Conservation (phyloP, 495 filamentous ascomycete species). For the Bacidia rubella region DNA sequence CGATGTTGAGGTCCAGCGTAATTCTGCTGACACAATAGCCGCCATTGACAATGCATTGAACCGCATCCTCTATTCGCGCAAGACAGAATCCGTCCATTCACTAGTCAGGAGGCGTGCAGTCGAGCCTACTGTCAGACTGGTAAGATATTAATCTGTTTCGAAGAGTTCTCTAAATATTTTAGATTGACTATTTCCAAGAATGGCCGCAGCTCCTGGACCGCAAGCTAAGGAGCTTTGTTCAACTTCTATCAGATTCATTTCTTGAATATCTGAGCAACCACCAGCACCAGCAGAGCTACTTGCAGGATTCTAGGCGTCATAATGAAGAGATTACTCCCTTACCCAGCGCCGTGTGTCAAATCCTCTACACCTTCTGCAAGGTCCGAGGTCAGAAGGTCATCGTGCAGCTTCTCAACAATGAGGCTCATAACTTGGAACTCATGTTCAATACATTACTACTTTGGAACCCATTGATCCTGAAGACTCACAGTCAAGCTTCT, state of each 20-base stretch:
- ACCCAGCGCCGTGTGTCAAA: constrained; percentile 54
- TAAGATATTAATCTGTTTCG: not conserved
- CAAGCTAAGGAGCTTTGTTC: constrained; percentile 44
- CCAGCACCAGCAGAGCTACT: constrained; percentile 18
- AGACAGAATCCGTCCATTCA: not conserved
- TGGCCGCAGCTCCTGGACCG: constrained; percentile 92
- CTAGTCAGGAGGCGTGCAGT: not conserved
- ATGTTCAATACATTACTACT: constrained; percentile 54
- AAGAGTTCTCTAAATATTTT: not conserved
- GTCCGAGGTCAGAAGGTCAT: constrained; percentile 88
- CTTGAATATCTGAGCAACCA: constrained; percentile 46
- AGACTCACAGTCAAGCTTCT: constrained; percentile 16
- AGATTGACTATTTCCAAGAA: constrained; percentile 91
- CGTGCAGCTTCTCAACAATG: constrained; percentile 75
- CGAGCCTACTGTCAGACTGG: not conserved
- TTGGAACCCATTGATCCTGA: constrained; percentile 25
- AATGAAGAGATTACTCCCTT: constrained; percentile 32
- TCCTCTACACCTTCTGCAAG: constrained; percentile 89
- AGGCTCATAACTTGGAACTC: constrained; percentile 68
- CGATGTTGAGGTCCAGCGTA: not conserved
- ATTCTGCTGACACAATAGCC: not conserved
- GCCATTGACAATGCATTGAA: not conserved
- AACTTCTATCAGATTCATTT: constrained; percentile 33
- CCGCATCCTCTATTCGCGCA: not conserved
- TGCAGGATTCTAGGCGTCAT: not conserved